Base-by-base conservation (phyloP, 352 stramenopile genomes). In the Phytophthora hibernalis region DNA sequence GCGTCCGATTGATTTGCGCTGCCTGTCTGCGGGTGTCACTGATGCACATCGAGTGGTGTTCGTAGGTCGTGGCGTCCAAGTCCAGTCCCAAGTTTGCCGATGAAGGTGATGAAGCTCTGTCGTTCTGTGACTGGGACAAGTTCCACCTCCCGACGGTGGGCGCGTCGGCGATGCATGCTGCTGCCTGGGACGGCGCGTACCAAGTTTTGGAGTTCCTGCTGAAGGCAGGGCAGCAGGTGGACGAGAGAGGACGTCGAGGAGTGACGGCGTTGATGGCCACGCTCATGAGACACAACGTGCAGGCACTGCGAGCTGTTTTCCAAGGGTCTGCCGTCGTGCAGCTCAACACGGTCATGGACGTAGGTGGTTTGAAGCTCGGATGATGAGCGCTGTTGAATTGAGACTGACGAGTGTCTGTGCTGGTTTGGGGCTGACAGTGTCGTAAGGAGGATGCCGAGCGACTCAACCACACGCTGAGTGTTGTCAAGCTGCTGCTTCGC, bases 281-380 rank as follows among this genome's bases (percentile, higher is more conserved):
- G 18, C 42, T 79, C 10, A 63, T 79, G 66, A 47, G 70, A 5
- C 70, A 79, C 66, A 79, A 72, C 26, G 72, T 76, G 31, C 72
- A 79, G 22, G 68, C 68, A n/a, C 24, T 79, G 58, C 72, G 72
- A 38, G 72, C 70, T 2, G 63, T 79, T 22, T 79, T 79, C 54
- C 59, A 71, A 54, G 68, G 67, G 38, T 69, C 40, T 1, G 60
- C 45, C 4, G 57, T 71, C 5, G 62, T 72, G 24, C 60, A 70
- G 68, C 63, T 76, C 43, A 76, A 76, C 37, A 74, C 67, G 21
- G 54, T 79, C 50, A 48, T 71, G 31, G 70, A 79, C 57, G 70
- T 79, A 66, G 18, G 64, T 60, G 20, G 31, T 16, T 44, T 45
- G 31, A 33, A 4, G 3, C 11, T 12, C 12, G 16, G 45, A 16